Base-by-base conservation (phyloP, 2,329 filamentous ascomycete genomes). In the Alternaria dauci region DNA sequence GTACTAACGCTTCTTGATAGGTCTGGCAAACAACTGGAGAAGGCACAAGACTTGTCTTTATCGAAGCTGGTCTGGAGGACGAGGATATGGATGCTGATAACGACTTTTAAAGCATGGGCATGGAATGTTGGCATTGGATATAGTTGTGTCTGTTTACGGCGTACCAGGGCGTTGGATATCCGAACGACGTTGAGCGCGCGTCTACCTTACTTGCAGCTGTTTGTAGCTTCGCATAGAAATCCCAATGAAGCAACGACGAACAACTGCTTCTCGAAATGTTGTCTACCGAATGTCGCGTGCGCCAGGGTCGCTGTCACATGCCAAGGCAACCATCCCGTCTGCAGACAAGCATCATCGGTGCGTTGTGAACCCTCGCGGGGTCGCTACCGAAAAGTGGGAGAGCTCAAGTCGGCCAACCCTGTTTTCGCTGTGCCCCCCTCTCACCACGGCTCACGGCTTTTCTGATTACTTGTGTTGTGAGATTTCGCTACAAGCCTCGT, bases 11-110 rank as follows among this genome's bases (percentile, higher is more conserved):
- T 32, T 12, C 14, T 51, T 2, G 14, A 59, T 56, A 85, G 83
- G 81, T 85, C 61, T 86, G 84, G 84, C 84, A 86, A 79, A 85
- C 83, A 39, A 83, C 84, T 12, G 82, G 81, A 38, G 82, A 85
- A 71, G 84, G 84, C 8, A 85, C 84, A 8, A 72, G 84, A 51
- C 75, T 86, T 54, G 82, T 86, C 16, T 86, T 86, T 62, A 85
- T 86, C 59, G 83, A 86, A 65, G 79, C 83, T 39, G 83, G 81
- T 46, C 77, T 83, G 53, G 79, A 79, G 4, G 82, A 84, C 59
- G 76, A 80, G 43, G 78, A 79, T 26, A 79, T 80, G 76, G 76
- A 77, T 56, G 74, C 77, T 50, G 72, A 78, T 52, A 71, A 78
- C 25, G 73, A 77, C 36, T 76, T 75, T 46, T 78, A 62, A 65